Percentiles rank a stretch among this genome's conserved stretches.
These are phyloP conservation scores for Candida silvatica DNA, from an alignment of 805 yeast species.

Conservation along the genomic window DNA sequence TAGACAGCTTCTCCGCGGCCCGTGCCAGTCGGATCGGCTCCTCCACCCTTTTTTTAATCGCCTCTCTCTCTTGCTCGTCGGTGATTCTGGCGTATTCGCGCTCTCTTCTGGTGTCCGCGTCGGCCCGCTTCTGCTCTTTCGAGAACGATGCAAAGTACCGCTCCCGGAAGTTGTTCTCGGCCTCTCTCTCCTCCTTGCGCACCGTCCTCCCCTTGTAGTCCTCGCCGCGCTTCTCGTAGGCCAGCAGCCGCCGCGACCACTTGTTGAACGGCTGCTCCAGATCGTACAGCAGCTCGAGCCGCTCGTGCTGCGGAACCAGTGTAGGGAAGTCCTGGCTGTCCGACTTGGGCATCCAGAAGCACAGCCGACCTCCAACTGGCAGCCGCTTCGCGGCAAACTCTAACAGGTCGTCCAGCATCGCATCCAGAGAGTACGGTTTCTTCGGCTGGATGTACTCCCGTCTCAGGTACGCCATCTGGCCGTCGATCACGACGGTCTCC, in stretches of 20 bases:
- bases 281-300: slow-evolving; percentile 59
- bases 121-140: no score
- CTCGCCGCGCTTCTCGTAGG: slow-evolving; percentile 58
- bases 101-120: background rate
- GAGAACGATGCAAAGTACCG: no score
- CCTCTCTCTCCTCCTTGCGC: slow-evolving; percentile 34
- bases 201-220: slow-evolving; percentile 40
- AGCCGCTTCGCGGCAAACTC: slow-evolving; percentile 64
- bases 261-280: slow-evolving; percentile 84
- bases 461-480: slow-evolving; percentile 66
- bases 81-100: background rate
- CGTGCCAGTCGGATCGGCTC: no score
- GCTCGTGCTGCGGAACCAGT: slow-evolving; percentile 70
- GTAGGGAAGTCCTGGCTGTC: slow-evolving; percentile 61
- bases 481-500: slow-evolving; percentile 67
- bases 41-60: no score
- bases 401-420: slow-evolving; percentile 69
- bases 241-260: slow-evolving; percentile 86
- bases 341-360: slow-evolving; percentile 98
- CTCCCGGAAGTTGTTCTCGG: slow-evolving; percentile 58
- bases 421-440: slow-evolving; percentile 77
- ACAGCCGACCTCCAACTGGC: slow-evolving; percentile 69
- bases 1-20: no score
- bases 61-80: background rate
- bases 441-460: slow-evolving; percentile 88